Conservation (phyloP, 1,139 yeast genomes). For the Pneumocystis murina region DNA sequence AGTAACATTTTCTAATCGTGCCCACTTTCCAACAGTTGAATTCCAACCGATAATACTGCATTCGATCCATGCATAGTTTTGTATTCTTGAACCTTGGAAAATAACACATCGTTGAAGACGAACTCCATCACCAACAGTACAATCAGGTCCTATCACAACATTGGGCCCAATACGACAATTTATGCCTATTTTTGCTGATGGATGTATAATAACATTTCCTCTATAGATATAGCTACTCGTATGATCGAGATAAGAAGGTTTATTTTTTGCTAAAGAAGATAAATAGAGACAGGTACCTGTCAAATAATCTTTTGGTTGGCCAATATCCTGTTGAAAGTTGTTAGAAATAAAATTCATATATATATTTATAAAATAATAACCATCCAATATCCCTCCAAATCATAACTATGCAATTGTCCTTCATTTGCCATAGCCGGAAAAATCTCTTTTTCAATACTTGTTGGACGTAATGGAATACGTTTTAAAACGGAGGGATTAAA, state of each 20-base stretch:
- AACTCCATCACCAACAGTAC: slow-evolving; percentile 93
- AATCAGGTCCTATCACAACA: slow-evolving; percentile 95
- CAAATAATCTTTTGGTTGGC: slow-evolving; percentile 99
- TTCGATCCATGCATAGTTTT: slow-evolving; percentile 96
- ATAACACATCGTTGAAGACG: slow-evolving; percentile 93
- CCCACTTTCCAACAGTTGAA: slow-evolving; percentile 97
- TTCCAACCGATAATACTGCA: slow-evolving; percentile 98
- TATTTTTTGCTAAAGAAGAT: slow-evolving; percentile 68
- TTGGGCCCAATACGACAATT: slow-evolving; percentile 96
- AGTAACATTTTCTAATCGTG: slow-evolving; percentile 94
- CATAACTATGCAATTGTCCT: slow-evolving; percentile 83
- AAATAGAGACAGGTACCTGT: slow-evolving; percentile 91
- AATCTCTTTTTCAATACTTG: slow-evolving; percentile 98
- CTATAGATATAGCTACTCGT: slow-evolving; percentile 58
- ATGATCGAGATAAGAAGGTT: slow-evolving; percentile 51
- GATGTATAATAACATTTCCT: slow-evolving; percentile 92
- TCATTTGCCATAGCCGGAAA: slow-evolving; percentile 91
- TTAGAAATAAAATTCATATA: background rate
- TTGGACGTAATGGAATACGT: slow-evolving; percentile 92
- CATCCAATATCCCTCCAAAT: slow-evolving; percentile 99
- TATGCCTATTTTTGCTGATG: slow-evolving; percentile 84
- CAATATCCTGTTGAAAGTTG: slow-evolving; percentile 47
- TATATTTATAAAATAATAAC: background rate
- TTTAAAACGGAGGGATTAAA: slow-evolving; percentile 94
- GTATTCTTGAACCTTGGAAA: slow-evolving; percentile 77